phyloP scores from a whole-genome alignment of 768 basidiomycete genomes.

The Boletus vinaceobasis region DNA sequence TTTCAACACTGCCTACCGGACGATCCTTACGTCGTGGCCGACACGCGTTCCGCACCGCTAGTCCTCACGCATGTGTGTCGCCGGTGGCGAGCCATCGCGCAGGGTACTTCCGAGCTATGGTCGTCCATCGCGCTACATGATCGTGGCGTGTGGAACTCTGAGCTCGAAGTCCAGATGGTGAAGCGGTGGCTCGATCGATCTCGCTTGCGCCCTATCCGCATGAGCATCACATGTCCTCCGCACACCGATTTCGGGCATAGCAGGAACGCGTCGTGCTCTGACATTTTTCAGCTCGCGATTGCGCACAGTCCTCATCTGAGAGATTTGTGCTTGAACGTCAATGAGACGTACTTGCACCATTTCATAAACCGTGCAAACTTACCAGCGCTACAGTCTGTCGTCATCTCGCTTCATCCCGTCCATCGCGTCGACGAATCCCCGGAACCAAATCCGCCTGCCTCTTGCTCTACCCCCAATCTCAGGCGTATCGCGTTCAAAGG shows the following conservation, averaged over 20 bases:
- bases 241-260: constrained; percentile 16
- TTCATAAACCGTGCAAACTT: constrained; percentile 15
- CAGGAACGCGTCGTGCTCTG: constrained; percentile 6
- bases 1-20: constrained; percentile 27
- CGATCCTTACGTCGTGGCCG: constrained; percentile 21
- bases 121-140: constrained; percentile 27
- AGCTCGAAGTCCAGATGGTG: constrained; percentile 25
- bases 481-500: constrained; percentile 15
- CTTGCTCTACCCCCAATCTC: constrained; percentile 16
- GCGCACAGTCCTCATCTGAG: constrained; percentile 20
- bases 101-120: constrained; percentile 33
- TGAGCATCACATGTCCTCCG: constrained; percentile 20
- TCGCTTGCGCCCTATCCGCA: constrained; percentile 19
- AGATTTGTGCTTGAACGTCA: constrained; percentile 18
- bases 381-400: constrained; percentile 12
- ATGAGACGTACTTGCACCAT: constrained; percentile 16
- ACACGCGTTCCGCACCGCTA: constrained; percentile 25
- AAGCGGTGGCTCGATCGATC: constrained; percentile 21
- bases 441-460: not conserved
- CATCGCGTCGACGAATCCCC: constrained; percentile 3
- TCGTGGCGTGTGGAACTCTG: constrained; percentile 29
- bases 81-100: constrained; percentile 29
- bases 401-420: constrained; percentile 13
- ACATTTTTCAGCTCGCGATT: constrained; percentile 18
- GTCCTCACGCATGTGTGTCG: constrained; percentile 33